Evolutionary conservation across 1,284 basidiomycete genomes (phyloP).

Genomic region (Leccinum pachyderme): DNA sequence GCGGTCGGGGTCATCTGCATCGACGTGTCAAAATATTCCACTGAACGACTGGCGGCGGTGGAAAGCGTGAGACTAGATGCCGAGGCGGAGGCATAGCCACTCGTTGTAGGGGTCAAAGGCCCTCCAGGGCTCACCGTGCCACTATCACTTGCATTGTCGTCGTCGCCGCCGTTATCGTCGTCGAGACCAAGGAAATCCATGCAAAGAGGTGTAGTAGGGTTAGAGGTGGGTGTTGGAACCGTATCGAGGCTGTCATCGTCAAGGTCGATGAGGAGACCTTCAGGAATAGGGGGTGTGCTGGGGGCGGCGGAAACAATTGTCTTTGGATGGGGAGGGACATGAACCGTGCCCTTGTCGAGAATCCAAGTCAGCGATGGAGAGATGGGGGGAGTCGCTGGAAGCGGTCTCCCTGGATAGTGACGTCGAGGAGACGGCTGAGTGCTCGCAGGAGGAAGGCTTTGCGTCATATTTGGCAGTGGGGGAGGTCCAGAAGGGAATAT

Average conservation of each 20-base stretch:
- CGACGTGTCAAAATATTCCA: constrained; percentile 27
- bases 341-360: constrained; percentile 27
- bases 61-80: constrained; percentile 30
- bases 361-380: constrained; percentile 36
- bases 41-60: constrained; percentile 23
- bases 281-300: constrained; percentile 30
- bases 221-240: constrained; percentile 4
- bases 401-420: constrained; percentile 34
- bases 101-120: constrained; percentile 33
- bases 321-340: constrained; percentile 16
- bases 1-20: constrained; percentile 25
- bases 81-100: constrained; percentile 20
- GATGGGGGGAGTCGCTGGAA: constrained; percentile 32
- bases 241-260: constrained; percentile 32
- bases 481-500: constrained; percentile 35
- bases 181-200: constrained; percentile 24
- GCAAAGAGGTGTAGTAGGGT: constrained; percentile 14
- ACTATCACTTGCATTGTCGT: constrained; percentile 30
- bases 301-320: constrained; percentile 19
- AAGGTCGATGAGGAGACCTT: constrained; percentile 34
- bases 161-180: constrained; percentile 13
- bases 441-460: constrained; percentile 25
- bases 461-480: constrained; percentile 24
- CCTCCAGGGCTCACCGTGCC: constrained; percentile 33
- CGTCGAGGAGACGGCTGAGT: constrained; percentile 26